Percentiles rank a stretch among this genome's conserved stretches.
These are phyloP conservation scores for Penicillium silybi DNA, from an alignment of 495 filamentous ascomycete species.

Conservation along the genomic window DNA sequence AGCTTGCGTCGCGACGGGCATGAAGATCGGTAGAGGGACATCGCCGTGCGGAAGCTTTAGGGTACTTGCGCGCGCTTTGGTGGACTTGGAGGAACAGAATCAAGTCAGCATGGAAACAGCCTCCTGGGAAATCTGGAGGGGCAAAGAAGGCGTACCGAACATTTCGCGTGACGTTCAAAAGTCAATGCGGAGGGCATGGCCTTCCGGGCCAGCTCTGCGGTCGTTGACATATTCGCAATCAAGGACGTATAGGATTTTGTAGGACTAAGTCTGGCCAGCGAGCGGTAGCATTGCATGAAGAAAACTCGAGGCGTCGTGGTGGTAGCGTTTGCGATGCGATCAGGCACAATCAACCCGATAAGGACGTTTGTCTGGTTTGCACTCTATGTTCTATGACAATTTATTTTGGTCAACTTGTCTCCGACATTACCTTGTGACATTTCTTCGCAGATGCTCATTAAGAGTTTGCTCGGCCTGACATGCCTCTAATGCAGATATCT, in stretches of 20 bases:
- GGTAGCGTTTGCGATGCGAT: constrained; percentile 14
- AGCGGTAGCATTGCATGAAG: constrained; percentile 20
- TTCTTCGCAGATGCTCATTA: too few relatives aligned
- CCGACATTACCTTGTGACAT: too few relatives aligned
- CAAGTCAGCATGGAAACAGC: not conserved
- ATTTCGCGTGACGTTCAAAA: constrained; percentile 76
- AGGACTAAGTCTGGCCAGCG: constrained; percentile 6
- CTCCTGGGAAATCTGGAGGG: not conserved
- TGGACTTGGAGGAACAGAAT: constrained; percentile 56
- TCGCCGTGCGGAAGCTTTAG: constrained; percentile 88
- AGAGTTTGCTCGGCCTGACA: too few relatives aligned
- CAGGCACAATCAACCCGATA: constrained; percentile 17
- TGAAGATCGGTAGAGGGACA: constrained; percentile 88
- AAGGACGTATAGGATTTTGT: not conserved
- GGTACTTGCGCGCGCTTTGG: constrained; percentile 88
- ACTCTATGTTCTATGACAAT: not conserved
- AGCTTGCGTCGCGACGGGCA: constrained; percentile 98
- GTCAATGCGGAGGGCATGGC: constrained; percentile 71
- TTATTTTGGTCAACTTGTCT: not conserved
- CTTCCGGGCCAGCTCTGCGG: constrained; percentile 22
- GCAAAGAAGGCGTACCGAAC: constrained; percentile 57
- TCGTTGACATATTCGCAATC: constrained; percentile 37
- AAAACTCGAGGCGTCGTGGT: constrained; percentile 1
- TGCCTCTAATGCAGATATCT: too few relatives aligned
- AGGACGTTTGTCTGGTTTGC: constrained; percentile 29